Conservation (phyloP, 257 asterid species). For the Catharanthus roseus region DNA sequence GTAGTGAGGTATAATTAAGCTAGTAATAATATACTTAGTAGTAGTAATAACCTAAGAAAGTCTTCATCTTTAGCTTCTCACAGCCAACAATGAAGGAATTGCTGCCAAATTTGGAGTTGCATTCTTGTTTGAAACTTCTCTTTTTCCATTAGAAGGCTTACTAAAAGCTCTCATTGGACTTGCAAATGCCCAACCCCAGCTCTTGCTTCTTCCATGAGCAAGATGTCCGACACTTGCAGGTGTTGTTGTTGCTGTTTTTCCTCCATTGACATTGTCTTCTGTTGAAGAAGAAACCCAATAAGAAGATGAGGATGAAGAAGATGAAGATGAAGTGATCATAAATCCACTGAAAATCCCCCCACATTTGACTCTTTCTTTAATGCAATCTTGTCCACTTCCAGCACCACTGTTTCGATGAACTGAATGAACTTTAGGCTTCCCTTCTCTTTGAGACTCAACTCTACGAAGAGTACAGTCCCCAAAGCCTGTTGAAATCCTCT, state of each 20-base stretch:
- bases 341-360: conserved; percentile 92
- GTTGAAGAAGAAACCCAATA: conserved; percentile 52
- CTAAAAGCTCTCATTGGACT: conserved; percentile 95
- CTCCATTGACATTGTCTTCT: conserved; percentile 45
- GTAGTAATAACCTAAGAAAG: conserved; percentile 6
- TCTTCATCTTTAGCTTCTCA: conserved; percentile 46
- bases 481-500: conserved; percentile 91
- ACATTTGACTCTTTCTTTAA: conserved; percentile 81
- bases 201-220: conserved; percentile 77
- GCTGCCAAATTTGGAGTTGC: conserved; percentile 70
- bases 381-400: conserved; percentile 51
- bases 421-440: conserved; percentile 49
- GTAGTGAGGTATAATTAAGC: conserved; percentile 15
- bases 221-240: conserved; percentile 28
- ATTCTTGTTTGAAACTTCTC: conserved; percentile 49
- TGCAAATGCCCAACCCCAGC: conserved; percentile 99
- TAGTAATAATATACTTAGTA: conserved; percentile 3
- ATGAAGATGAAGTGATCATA: conserved; percentile 72
- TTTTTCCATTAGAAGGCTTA: conserved; percentile 53
- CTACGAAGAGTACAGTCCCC: conserved; percentile 93
- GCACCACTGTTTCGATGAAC: conserved; percentile 32
- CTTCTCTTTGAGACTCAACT: conserved; percentile 96
- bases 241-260: conserved; percentile 25
- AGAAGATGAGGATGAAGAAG: conserved; percentile 71
- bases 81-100: conserved; percentile 79